Conservation (phyloP, 2,329 filamentous ascomycete species). For the Gyromitra esculenta region DNA sequence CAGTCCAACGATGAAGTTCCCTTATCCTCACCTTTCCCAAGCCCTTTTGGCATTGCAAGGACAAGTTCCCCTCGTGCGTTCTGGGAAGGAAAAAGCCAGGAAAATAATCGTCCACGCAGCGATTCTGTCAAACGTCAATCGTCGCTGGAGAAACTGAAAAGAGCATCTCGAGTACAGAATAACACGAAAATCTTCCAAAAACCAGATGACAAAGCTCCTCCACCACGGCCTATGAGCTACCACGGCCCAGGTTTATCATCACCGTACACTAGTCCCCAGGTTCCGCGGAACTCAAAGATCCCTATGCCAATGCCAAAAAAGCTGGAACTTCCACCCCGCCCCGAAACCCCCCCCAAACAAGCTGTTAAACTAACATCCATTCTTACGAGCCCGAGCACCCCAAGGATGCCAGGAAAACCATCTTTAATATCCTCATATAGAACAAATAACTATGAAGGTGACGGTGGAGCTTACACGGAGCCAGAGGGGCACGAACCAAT, state of each 20-base stretch:
- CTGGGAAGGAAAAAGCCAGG: conserved; percentile 82
- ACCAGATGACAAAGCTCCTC: conserved; percentile 80
- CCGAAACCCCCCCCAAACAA: conserved; percentile 44
- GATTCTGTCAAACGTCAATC: conserved; percentile 74
- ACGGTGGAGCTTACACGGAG: conserved; percentile 66
- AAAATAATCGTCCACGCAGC: conserved; percentile 74
- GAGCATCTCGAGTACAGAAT: conserved; percentile 94
- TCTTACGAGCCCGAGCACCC: conserved; percentile 57
- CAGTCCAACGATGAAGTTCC: conserved; percentile 56
- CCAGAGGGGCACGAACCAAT: conserved; percentile 70
- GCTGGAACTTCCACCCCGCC: conserved; percentile 32
- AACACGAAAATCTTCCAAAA: conserved; percentile 98
- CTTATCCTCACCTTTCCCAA: conserved; percentile 56
- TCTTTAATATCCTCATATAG: conserved; percentile 77
- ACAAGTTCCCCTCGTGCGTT: conserved; percentile 81
- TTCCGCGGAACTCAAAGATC: conserved; percentile 73
- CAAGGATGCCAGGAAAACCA: conserved; percentile 85
- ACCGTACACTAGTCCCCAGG: conserved; percentile 62
- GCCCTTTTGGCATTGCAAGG: conserved; percentile 53
- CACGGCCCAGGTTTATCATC: conserved; percentile 45
- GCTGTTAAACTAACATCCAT: conserved; percentile 57
- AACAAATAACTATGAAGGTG: conserved; percentile 75
- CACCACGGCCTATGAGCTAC: conserved; percentile 71
- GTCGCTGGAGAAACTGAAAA: conserved; percentile 94
- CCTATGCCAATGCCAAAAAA: conserved; percentile 55